Percentiles rank a stretch among this genome's conserved stretches.
phyloP scores from a whole-genome alignment of 2,329 filamentous ascomycete genomes.

The Mariannaea sp. region DNA sequence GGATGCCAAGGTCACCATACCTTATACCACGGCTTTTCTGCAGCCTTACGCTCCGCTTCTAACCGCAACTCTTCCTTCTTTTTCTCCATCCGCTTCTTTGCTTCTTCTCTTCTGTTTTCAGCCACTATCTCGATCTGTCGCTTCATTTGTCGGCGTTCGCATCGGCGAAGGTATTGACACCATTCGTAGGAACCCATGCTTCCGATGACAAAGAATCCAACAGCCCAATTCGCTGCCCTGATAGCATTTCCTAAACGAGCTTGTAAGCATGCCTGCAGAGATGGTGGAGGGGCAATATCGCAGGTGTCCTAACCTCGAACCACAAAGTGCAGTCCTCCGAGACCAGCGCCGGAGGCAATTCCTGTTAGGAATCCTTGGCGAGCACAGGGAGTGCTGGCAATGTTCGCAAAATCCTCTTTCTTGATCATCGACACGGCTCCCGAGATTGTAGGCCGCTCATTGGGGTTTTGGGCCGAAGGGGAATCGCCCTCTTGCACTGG shows the following conservation, averaged over 20 bases:
- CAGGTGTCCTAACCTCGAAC: constrained; percentile 67
- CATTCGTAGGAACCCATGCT: constrained; percentile 81
- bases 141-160: constrained; percentile 83
- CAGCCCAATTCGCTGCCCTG: constrained; percentile 81
- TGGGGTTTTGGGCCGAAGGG: constrained; percentile 27
- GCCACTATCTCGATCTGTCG: constrained; percentile 72
- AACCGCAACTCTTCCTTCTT: constrained; percentile 40
- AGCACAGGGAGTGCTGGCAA: constrained; percentile 83
- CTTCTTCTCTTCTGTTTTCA: constrained; percentile 57
- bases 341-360: constrained; percentile 76
- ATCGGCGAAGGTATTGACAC: constrained; percentile 74
- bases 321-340: constrained; percentile 76
- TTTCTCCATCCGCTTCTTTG: constrained; percentile 52
- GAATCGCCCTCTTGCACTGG: constrained; percentile 38
- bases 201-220: constrained; percentile 72
- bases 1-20: constrained; percentile 52
- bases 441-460: constrained; percentile 47
- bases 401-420: constrained; percentile 68
- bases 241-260: constrained; percentile 39
- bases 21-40: constrained; percentile 58
- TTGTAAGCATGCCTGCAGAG: constrained; percentile 15
- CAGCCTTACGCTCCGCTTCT: constrained; percentile 42
- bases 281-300: not conserved
- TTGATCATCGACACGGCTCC: constrained; percentile 72
- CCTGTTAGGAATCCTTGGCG: constrained; percentile 82